phyloP scores from a whole-genome alignment of 2,329 filamentous ascomycete genomes.

The Calonectria naviculata region DNA sequence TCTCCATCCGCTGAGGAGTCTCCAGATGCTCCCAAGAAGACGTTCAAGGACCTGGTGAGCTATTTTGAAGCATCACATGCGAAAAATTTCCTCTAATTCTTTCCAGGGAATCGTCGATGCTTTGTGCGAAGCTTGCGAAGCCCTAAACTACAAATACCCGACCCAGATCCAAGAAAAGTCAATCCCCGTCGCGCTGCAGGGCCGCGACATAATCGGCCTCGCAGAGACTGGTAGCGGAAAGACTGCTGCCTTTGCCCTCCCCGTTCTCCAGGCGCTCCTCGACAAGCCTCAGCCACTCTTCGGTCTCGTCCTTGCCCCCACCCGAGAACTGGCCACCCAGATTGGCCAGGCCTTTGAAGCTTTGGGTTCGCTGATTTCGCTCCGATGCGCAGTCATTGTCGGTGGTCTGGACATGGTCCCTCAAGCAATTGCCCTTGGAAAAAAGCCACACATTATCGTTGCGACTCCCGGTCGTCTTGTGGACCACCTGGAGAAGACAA shows the following conservation, averaged over 20 bases:
- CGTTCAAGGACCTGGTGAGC: conserved; percentile 73
- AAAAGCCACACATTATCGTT: conserved; percentile 94
- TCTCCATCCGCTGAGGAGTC: conserved; percentile 45
- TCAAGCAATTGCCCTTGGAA: conserved; percentile 91
- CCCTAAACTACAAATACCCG: conserved; percentile 84
- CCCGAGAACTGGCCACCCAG: conserved; percentile 91
- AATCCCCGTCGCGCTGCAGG: conserved; percentile 83
- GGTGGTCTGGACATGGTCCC: conserved; percentile 97
- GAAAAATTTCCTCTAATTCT: neutral
- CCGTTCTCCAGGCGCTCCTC: conserved; percentile 90
- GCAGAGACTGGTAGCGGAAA: conserved; percentile 97
- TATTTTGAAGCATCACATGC: neutral
- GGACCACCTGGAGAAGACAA: conserved; percentile 96
- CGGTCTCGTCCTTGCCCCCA: conserved; percentile 91
- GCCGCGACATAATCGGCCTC: conserved; percentile 90
- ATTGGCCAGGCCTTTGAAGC: conserved; percentile 91
- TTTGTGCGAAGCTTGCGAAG: conserved; percentile 87
- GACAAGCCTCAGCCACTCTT: conserved; percentile 88
- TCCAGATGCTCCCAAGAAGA: conserved; percentile 64
- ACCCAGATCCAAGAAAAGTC: conserved; percentile 91
- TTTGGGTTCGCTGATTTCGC: conserved; percentile 86
- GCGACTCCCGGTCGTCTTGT: conserved; percentile 90
- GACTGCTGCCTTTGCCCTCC: conserved; percentile 93
- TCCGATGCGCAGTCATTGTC: conserved; percentile 86
- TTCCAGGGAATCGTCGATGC: conserved; percentile 82